phyloP scores from a whole-genome alignment of 371 early-diverging fungal species.

The Mortierella sp. region DNA sequence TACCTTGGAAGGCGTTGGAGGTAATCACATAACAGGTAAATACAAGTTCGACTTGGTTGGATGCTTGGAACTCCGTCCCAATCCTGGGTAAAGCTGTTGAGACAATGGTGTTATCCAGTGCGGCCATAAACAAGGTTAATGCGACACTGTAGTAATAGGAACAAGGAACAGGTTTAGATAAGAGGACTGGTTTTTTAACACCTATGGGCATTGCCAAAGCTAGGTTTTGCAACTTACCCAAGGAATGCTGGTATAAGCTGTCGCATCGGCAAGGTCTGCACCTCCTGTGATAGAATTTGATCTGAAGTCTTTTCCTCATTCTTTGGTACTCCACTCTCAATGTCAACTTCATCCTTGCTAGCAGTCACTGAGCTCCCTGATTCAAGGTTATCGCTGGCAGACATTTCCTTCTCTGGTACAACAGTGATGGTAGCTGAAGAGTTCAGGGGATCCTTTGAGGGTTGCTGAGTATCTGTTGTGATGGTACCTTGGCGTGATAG shows the following conservation, averaged over 20 bases:
- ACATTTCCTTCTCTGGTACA: background rate
- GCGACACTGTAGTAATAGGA: conserved; percentile 27
- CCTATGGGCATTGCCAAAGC: background rate
- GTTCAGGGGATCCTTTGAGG: background rate
- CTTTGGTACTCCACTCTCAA: conserved; percentile 34
- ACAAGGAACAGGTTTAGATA: background rate
- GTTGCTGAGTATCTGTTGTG: background rate
- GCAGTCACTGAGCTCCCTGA: background rate
- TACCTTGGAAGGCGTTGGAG: conserved; percentile 60
- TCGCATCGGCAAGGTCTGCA: conserved; percentile 43
- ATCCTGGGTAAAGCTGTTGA: conserved; percentile 60
- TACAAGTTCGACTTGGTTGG: conserved; percentile 60
- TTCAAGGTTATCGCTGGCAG: background rate
- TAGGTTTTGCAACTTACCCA: conserved; percentile 17
- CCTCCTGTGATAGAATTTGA: conserved; percentile 43
- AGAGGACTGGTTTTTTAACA: background rate
- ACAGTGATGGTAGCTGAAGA: background rate
- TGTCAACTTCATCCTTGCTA: background rate
- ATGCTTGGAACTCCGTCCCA: conserved; percentile 61
- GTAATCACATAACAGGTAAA: conserved; percentile 67
- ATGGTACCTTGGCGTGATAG: background rate
- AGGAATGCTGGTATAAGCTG: conserved; percentile 50
- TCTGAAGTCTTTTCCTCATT: conserved; percentile 41
- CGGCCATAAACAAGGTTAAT: conserved; percentile 72
- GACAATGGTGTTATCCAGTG: conserved; percentile 68